Evolutionary conservation across 2,329 filamentous ascomycete genomes (phyloP).

Genomic region (Exophiala lecanii-corni): DNA sequence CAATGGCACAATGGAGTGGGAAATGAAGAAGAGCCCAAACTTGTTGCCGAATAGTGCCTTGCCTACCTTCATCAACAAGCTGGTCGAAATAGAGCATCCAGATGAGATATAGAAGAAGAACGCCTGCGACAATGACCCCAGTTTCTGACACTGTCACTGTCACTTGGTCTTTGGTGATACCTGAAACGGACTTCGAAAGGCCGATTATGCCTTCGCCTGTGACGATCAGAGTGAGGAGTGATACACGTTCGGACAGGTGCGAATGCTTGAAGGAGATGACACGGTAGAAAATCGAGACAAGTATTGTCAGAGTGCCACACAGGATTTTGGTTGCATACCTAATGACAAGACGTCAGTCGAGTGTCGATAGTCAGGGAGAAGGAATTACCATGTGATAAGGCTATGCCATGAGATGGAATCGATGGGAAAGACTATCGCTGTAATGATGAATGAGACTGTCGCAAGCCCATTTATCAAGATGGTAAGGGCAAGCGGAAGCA

Average conservation of each 20-base stretch:
- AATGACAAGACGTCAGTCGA: slow-evolving; percentile 2
- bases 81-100: slow-evolving; percentile 61
- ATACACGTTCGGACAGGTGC: slow-evolving; percentile 60
- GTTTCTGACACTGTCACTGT: background rate
- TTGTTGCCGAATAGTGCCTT: slow-evolving; percentile 54
- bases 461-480: background rate
- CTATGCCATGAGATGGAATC: background rate
- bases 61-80: slow-evolving; percentile 42
- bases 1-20: slow-evolving; percentile 59
- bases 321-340: background rate
- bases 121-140: background rate
- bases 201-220: slow-evolving; percentile 61
- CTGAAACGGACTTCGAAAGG: slow-evolving; percentile 33
- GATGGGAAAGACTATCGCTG: slow-evolving; percentile 32
- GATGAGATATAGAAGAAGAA: slow-evolving; percentile 43
- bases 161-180: background rate
- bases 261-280: slow-evolving; percentile 59
- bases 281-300: slow-evolving; percentile 51
- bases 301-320: slow-evolving; percentile 45
- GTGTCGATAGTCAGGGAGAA: slow-evolving; percentile 48
- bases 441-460: slow-evolving; percentile 13
- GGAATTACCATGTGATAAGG: slow-evolving; percentile 45
- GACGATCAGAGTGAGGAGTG: slow-evolving; percentile 60
- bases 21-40: slow-evolving; percentile 50
- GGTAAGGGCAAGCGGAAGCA: slow-evolving; percentile 3